Evolutionary conservation across 371 early-diverging fungal genomes (phyloP), one percentile per base, ranked within the genome.

Genomic region (Mucor sp.): DNA sequence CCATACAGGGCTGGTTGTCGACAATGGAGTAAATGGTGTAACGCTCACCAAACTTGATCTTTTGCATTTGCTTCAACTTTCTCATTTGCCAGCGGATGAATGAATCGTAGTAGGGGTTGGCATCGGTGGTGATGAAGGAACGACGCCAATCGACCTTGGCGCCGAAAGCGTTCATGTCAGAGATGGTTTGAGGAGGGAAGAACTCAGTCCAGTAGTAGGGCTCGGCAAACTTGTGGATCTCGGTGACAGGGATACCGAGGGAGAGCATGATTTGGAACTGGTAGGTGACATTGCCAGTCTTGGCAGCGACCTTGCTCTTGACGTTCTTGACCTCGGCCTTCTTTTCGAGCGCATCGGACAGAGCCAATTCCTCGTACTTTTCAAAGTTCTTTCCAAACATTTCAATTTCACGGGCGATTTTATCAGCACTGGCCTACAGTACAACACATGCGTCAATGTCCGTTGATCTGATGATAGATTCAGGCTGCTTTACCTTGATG

Each of bases 31-130:
- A 99, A 69, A 99, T 97, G 6, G 99, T 99, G 83, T 99, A 95
- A 60, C 99, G 91, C 77, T 99, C 95, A 67, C 99, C 99, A 78
- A 99, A 99, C 77, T 95, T 94, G 75, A 99, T 86, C 83, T 97
- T 95, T 43, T 88, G 74, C 79, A 89, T 79, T 4, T 78, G 83
- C 70, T 85, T 90, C 65, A 99, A 88, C 75, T 92, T 94, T 81
- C 92, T 93, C 88, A 99, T 99, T 80, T 99, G 99, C 99, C 99
- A 99, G 67, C 94, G 92, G 19, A 99, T 92, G 84, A 99, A 99
- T 12, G 97, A 93, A 80, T 99, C 99, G 76, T 97, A 99, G 88
- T 95, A 99, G 53, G 97, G 97, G 81, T 99, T 99, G 68, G 92
- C 91, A 74, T 99, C 99, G 28, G 99, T 99, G 58, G 99, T 99